Base-by-base conservation (phyloP, 2,329 filamentous ascomycete species). In the Orbilia ellipsospora region DNA sequence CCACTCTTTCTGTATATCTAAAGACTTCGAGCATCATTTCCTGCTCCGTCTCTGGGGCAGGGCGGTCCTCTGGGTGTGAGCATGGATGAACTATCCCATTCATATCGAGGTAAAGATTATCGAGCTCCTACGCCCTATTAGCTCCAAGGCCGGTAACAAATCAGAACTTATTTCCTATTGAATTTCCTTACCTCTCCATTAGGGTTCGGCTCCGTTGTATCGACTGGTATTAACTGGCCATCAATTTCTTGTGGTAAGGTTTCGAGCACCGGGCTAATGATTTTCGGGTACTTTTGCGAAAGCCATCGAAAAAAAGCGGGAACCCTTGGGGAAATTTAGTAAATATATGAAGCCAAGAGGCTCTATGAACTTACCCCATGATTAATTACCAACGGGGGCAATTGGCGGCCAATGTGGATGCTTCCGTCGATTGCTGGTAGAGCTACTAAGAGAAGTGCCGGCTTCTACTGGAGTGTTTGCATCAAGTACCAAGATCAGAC, bases 21-120 rank as follows among this genome's bases (percentile, higher is more conserved):
- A 99, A 99, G 77, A 99, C 90, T 81, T 96, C 96, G 80, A 97
- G 82, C 95, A 99, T 99, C 95, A 99, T 99, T 84, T 98, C 95
- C 82, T 96, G 93, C 84, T 99, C 95, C 76, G 95, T 94, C 80
- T 90, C 91, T 10, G 95, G 95, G 2, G 95, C 89, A 1, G 95
- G 93, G 77, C 89, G 89, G 81, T 98, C 94, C 82, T 99, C 95
- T 0, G 95, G 95, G 84, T 99, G 95, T 55, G 94, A 97, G 84
- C 95, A 99, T 36, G 96, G 96, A 85, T 99, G 95, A 44, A 99
- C 95, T 79, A 99, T 99, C 82, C 95, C 96, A 83, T 99, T 99
- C 94, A 99, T 98, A 81, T 99, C 95, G 77, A 99, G 88, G 81
- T 99, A 99, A 4, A 99, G 86, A 81, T 99, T 99, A 84, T 99